Evolutionary conservation across 164 flowering plant genomes (phyloP).

Genomic region (Stephania yunnanensis): DNA sequence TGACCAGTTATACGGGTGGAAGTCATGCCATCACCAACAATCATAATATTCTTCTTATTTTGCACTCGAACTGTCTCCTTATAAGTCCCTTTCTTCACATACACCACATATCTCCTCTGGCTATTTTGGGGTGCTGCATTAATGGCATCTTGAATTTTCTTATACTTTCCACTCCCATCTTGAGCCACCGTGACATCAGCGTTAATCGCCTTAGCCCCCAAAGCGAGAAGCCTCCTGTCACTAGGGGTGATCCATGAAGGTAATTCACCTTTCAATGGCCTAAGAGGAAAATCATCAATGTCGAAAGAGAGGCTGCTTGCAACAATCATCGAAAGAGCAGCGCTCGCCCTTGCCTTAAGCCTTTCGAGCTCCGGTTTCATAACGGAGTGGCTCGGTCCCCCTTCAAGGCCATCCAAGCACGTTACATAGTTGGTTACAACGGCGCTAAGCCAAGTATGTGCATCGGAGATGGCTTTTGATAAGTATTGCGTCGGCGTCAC

Average conservation of each 20-base stretch:
- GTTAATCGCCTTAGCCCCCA: slow-evolving; percentile 1
- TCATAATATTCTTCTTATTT: slow-evolving; percentile 30
- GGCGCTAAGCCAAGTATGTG: slow-evolving; percentile 46
- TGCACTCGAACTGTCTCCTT: slow-evolving; percentile 26
- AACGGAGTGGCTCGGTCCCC: slow-evolving; percentile 8
- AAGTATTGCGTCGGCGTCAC: too few relatives aligned
- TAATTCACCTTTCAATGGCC: neutral
- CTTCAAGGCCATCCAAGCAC: slow-evolving; percentile 33
- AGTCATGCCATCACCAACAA: slow-evolving; percentile 31
- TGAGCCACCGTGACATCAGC: slow-evolving; percentile 29
- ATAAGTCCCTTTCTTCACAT: slow-evolving; percentile 28
- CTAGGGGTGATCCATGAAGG: slow-evolving; percentile 24
- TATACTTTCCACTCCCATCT: slow-evolving; percentile 31
- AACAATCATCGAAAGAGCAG: slow-evolving; percentile 29
- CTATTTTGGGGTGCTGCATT: slow-evolving; percentile 26
- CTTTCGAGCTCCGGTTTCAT: slow-evolving; percentile 21
- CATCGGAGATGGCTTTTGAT: slow-evolving; percentile 10
- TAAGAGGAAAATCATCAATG: neutral
- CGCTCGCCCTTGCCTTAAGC: slow-evolving; percentile 27
- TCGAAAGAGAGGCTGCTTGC: neutral
- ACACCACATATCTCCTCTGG: slow-evolving; percentile 23
- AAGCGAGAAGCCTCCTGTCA: slow-evolving; percentile 24
- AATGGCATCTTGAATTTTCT: slow-evolving; percentile 23
- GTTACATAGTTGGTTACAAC: slow-evolving; percentile 49
- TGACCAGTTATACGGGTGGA: slow-evolving; percentile 28